These are phyloP conservation scores for Linnemannia schmuckeri DNA, from an alignment of 192 early-diverging fungal genomes.

Conservation along the genomic window DNA sequence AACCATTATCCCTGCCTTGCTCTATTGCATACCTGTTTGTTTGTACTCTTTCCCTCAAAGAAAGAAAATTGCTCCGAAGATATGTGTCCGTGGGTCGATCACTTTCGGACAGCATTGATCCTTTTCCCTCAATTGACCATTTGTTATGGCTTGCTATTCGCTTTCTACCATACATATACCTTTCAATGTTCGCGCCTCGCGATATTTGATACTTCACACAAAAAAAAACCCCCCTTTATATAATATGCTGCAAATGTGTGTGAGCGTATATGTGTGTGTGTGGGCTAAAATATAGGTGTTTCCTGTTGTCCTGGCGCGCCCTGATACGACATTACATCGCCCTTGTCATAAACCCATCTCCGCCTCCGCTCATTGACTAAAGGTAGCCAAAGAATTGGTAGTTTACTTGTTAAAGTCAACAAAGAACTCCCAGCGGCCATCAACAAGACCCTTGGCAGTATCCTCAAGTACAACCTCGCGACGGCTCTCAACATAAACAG, in stretches of 20 bases:
- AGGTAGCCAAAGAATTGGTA: too few species aligned
- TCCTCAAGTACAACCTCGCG: conserved; percentile 92
- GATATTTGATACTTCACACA: background rate
- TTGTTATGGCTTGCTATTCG: background rate
- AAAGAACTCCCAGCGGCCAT: conserved; percentile 86
- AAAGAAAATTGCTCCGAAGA: background rate
- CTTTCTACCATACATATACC: background rate
- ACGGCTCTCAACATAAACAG: conserved; percentile 89
- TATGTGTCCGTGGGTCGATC: conserved; percentile 2
- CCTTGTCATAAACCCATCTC: too few species aligned
- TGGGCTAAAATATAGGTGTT: background rate
- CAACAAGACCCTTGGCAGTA: conserved; percentile 88
- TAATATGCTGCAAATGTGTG: background rate
- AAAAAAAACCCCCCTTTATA: background rate
- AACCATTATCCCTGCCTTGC: too few species aligned
- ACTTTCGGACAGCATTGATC: background rate
- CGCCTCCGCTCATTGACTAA: too few species aligned
- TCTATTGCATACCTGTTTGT: background rate
- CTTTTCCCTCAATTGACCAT: background rate
- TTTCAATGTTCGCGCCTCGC: background rate
- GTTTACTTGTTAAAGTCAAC: conserved; percentile 45
- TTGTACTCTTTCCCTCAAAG: background rate
- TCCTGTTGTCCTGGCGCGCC: background rate
- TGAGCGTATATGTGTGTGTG: background rate
- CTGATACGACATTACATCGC: background rate